Evolutionary conservation across 495 filamentous ascomycete species (phyloP).

Genomic region (Podospora bellae-mahoneyi): DNA sequence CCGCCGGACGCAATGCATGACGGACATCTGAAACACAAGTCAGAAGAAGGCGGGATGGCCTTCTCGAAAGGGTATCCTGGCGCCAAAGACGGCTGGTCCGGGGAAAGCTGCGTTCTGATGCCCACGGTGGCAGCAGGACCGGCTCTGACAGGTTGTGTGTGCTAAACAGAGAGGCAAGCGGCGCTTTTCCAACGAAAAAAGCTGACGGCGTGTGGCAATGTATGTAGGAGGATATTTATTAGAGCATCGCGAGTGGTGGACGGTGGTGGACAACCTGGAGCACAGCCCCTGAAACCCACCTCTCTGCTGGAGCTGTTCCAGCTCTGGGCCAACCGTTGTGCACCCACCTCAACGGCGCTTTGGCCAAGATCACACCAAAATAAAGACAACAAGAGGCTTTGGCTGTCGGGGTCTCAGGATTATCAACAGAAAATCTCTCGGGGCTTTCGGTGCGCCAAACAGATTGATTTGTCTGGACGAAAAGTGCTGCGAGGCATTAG

Average conservation of each 20-base stretch:
- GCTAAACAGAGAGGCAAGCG: neutral
- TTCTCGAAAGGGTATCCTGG: conserved; percentile 7
- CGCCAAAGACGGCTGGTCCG: neutral
- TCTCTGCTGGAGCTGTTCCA: conserved; percentile 1
- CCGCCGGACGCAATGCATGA: neutral
- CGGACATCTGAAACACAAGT: neutral
- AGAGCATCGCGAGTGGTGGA: neutral
- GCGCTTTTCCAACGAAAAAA: neutral
- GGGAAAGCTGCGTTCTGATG: neutral
- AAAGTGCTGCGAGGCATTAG: neutral
- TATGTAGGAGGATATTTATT: neutral
- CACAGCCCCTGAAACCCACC: conserved; percentile 3
- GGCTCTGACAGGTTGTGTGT: neutral
- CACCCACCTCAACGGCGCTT: conserved; percentile 1
- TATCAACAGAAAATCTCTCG: neutral
- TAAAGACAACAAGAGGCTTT: neutral
- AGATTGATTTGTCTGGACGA: conserved; percentile 3
- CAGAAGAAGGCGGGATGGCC: neutral
- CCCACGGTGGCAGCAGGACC: neutral
- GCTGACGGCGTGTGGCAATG: neutral
- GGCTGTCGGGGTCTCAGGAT: neutral
- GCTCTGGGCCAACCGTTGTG: conserved; percentile 1
- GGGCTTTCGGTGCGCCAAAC: conserved; percentile 3
- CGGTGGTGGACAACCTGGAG: neutral
- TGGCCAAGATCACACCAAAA: conserved; percentile 1